Conservation (phyloP, 805 yeast genomes). For the Wickerhamiella parazyma region DNA sequence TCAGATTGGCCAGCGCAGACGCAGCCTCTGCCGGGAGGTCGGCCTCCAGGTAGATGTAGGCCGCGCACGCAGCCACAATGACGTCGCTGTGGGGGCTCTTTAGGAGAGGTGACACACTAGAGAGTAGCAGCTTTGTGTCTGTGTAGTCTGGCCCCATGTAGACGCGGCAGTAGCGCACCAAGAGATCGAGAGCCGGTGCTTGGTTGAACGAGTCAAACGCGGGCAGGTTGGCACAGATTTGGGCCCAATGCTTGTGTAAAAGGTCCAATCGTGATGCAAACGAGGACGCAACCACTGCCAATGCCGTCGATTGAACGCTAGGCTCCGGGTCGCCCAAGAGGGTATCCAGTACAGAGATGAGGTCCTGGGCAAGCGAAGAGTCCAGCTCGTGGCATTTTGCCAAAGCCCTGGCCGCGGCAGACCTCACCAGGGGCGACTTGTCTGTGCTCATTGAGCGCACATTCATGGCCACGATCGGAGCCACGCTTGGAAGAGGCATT, state of each 20-base stretch:
- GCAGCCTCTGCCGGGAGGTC: slow-evolving; percentile 39
- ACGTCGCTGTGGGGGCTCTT: slow-evolving; percentile 47
- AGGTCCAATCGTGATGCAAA: slow-evolving; percentile 47
- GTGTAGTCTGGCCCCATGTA: slow-evolving; percentile 44
- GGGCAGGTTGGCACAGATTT: slow-evolving; percentile 35
- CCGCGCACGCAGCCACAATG: slow-evolving; percentile 44
- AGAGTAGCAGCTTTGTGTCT: slow-evolving; percentile 45
- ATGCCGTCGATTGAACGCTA: slow-evolving; percentile 55
- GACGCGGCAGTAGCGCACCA: slow-evolving; percentile 51
- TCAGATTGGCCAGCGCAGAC: slow-evolving; percentile 34
- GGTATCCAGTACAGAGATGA: slow-evolving; percentile 36
- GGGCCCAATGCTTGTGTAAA: slow-evolving; percentile 57
- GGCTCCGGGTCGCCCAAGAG: slow-evolving; percentile 54
- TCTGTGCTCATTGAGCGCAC: slow-evolving; percentile 57
- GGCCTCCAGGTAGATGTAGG: slow-evolving; percentile 45
- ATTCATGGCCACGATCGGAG: slow-evolving; percentile 64
- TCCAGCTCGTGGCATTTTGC: slow-evolving; percentile 40
- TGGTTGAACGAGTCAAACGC: slow-evolving; percentile 68
- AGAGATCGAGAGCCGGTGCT: slow-evolving; percentile 40
- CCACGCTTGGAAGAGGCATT: slow-evolving; percentile 66
- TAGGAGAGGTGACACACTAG: slow-evolving; percentile 34
- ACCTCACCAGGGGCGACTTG: slow-evolving; percentile 61
- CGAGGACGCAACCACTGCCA: slow-evolving; percentile 41
- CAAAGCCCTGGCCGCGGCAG: slow-evolving; percentile 66
- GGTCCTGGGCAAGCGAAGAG: slow-evolving; percentile 34